Evolutionary conservation across 768 basidiomycete genomes (phyloP).

Genomic region (Cyathus striatus): DNA sequence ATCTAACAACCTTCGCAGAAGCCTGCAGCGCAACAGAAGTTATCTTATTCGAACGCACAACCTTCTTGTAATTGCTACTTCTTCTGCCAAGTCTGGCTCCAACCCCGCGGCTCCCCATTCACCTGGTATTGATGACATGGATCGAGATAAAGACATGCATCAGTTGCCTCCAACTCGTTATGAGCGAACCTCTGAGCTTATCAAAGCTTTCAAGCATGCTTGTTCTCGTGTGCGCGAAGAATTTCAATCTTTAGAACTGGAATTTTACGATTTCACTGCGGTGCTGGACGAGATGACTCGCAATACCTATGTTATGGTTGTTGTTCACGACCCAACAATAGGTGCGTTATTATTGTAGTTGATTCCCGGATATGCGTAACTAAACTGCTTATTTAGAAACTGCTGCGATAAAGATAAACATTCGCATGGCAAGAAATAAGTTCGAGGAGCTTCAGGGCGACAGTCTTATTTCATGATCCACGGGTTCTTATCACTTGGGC

Average conservation of each 20-base stretch:
- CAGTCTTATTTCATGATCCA: slow-evolving; percentile 36
- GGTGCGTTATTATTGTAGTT: slow-evolving; percentile 39
- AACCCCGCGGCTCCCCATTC: slow-evolving; percentile 22
- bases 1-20: slow-evolving; percentile 81
- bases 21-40: slow-evolving; percentile 91
- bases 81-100: slow-evolving; percentile 38
- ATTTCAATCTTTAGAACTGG: slow-evolving; percentile 84
- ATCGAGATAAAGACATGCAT: slow-evolving; percentile 26
- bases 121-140: slow-evolving; percentile 12
- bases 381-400: slow-evolving; percentile 56
- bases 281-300: slow-evolving; percentile 89
- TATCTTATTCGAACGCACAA: slow-evolving; percentile 94
- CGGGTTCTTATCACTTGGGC: slow-evolving; percentile 1
- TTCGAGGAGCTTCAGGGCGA: slow-evolving; percentile 88
- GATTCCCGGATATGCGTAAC: slow-evolving; percentile 1
- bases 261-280: slow-evolving; percentile 79
- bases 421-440: slow-evolving; percentile 78
- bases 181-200: slow-evolving; percentile 85
- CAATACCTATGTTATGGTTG: slow-evolving; percentile 89
- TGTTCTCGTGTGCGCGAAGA: slow-evolving; percentile 84
- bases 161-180: slow-evolving; percentile 67
- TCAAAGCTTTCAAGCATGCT: slow-evolving; percentile 93
- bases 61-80: slow-evolving; percentile 97
- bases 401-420: slow-evolving; percentile 83
- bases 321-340: slow-evolving; percentile 85